Evolutionary conservation across 805 yeast species (phyloP), one percentile per base, ranked within the genome.

Genomic region (Saturnispora diversa): DNA sequence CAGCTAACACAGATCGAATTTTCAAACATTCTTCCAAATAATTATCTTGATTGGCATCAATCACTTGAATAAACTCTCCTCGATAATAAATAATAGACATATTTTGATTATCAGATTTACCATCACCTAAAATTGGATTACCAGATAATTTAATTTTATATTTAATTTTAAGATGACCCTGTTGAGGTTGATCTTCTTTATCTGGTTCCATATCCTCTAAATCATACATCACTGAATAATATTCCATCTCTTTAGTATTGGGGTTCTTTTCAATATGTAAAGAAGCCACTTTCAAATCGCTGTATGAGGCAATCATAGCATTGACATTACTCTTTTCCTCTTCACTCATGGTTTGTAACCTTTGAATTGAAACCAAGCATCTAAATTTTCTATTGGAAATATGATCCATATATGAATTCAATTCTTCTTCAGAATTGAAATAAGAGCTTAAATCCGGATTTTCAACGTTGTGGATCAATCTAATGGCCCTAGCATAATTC

Each of bases 31-130:
- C 97, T 59, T 90, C 97, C 23, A 90, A 62, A 55, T 90, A 90
- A 58, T 90, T 90, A 58, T 90, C 97, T 64, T 90, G 97, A 52
- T 90, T 90, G 1, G 97, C 95, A 68, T 90, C 97, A 44, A 90
- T 78, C 3, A 88, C 87, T 64, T 90, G 97, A 48, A 90, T 80
- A 56, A 87, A 88, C 55, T 90, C 97, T 17, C 97, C 97, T 42
- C 97, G 74, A 58, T 83, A 80, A 62, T 84, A 90, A 11, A 88
- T 78, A 29, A 90, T 58, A 2, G 94, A 77, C 57, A 84, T 84
- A 55, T 90, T 90, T 62, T 90, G 97, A 58, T 90, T 90, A 58
- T 90, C 97, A 12, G 96, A 80, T 58, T 90, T 90, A 26, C 97
- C 97, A 62, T 90, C 97, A 21, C 97, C 97, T 33, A 88, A 65